Evolutionary conservation across 1,139 yeast species (phyloP), one percentile per base, ranked within the genome.

Genomic region (Sugiyamaella grinbergsii): DNA sequence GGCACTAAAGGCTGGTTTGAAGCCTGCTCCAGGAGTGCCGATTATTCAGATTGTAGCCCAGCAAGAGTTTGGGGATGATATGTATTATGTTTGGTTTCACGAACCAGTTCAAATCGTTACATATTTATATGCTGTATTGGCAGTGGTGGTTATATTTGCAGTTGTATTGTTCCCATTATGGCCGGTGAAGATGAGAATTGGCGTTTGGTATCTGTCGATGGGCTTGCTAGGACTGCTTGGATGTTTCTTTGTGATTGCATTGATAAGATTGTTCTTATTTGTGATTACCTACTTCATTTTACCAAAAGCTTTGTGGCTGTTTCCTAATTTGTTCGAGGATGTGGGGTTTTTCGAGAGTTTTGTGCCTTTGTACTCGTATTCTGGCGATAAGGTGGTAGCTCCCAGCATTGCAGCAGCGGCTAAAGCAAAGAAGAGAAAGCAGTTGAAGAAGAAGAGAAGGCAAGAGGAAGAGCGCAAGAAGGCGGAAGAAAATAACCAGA

Each of bases 321-420:
- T 88, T 77, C 99, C 99, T 53, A 93, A 93, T 67, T 75, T 93
- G 66, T 93, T 91, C 71, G 98, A 85, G 55, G 99, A 93, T 66
- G 91, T 95, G 61, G 96, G 98, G 22, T 87, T 94, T 58, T 67
- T 93, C 58, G 98, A 91, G 56, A 85, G 96, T 74, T 93, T 94
- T 74, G 78, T 78, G 59, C 99, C 99, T 1, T 61, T 85, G 5
- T 93, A 87, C 67, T 95, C 82, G 5, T 93, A 95, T 91, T 90
- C 89, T 62, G 87, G 72, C 18, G 49, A 59, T 24, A 58, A 61
- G 48, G 62, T 62, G 44, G 58, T 66, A 45, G 71, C 71, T 33
- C 38, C 45, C 10, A 45, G 47, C 58, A 54, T 61, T 57, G 41
- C 58, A 58, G 57, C 59, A 53, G 60, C 61, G 57, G 60, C 63